Evolutionary conservation across 495 filamentous ascomycete species (phyloP), one percentile per base, ranked within the genome.

Genomic region (Neurospora terricola): DNA sequence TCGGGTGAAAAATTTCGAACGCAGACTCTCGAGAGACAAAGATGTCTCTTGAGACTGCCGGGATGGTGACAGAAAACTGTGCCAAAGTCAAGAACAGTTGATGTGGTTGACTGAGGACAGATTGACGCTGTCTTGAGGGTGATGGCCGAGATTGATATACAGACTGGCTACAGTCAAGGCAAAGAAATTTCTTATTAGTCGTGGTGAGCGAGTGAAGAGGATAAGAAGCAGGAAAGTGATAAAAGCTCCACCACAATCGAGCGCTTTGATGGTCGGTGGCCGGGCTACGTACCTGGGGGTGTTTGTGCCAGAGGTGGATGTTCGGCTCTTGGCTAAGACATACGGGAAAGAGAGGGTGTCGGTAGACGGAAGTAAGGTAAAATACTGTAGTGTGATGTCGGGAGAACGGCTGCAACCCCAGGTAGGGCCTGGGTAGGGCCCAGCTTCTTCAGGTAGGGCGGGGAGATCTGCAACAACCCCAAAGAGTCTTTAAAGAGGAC

Each of bases 391-490:
- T 66, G 54, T 66, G 54, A 66, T 66, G 54, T 66, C 54, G 27
- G 54, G 54, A 66, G 54, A 66, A 66, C 54, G 54, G 54, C 54
- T 66, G 54, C 54, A 18, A 66, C 54, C 54, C 27, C 27, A 34
- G 54, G 54, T 34, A 66, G 54, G 54, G 54, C 54, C 54, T 34
- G 54, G 54, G 14, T 66, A 66, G 54, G 54, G 54, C 27, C 54
- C 54, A 66, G 27, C 54, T 66, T 66, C 3, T 23, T 38, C 34
- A 71, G 69, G 70, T 73, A 77, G 73, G 71, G 76, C 72, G 71
- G 72, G 72, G 72, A 73, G 76, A 78, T 79, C 75, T 77, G 76
- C 78, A 70, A 69, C 73, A 74, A 76, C 79, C 76, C 70, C 76
- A 73, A 34, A 66, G 27, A 73, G 27, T 69, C 59, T 38, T 72